Evolutionary conservation across 2,329 filamentous ascomycete species (phyloP).

Genomic region (Catunica adiposa): DNA sequence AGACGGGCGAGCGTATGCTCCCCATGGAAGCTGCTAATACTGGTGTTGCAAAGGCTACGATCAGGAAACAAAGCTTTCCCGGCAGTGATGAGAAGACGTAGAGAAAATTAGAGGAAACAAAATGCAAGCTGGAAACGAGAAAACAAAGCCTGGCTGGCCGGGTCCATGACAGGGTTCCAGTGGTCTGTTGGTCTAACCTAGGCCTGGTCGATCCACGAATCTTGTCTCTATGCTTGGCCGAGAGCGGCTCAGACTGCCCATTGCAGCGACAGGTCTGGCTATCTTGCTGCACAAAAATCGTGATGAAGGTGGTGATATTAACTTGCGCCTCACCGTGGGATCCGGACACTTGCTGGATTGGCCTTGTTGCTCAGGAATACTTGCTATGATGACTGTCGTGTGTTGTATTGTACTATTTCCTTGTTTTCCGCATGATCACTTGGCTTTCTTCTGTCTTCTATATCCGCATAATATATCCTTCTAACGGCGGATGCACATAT

Average conservation of each 20-base stretch:
- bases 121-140: neutral
- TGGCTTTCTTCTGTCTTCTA: slow-evolving; percentile 3
- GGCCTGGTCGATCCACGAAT: neutral
- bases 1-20: neutral
- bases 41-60: neutral
- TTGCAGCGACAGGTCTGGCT: neutral
- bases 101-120: slow-evolving; percentile 1
- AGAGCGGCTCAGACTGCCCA: neutral
- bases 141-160: slow-evolving; percentile 1
- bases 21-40: neutral
- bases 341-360: too few species aligned
- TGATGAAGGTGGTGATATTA: neutral
- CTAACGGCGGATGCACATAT: too few species aligned
- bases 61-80: neutral
- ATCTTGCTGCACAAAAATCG: neutral
- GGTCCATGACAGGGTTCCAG: neutral
- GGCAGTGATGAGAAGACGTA: neutral
- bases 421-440: neutral
- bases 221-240: neutral
- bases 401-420: neutral
- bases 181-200: neutral
- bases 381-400: neutral
- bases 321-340: too few species aligned
- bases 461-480: neutral
- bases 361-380: too few species aligned